Conservation (phyloP, 2,329 filamentous ascomycete genomes). For the Alternaria atra region DNA sequence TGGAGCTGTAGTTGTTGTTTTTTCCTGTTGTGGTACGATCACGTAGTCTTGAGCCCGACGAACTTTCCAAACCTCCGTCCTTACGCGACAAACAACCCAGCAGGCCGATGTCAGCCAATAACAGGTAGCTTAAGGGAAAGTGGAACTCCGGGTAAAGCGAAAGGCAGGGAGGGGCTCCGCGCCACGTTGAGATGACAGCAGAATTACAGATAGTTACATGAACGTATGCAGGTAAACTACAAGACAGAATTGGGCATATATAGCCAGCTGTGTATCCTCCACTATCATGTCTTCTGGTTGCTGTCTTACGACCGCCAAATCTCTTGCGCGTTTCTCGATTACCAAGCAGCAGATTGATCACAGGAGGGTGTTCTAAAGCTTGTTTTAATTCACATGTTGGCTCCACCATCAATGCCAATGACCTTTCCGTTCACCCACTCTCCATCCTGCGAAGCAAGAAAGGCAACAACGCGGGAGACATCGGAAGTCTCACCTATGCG, state of each 20-base stretch:
- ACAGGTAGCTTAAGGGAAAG: neutral
- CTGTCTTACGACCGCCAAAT: neutral
- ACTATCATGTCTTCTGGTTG: neutral
- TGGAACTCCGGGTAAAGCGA: too few relatives aligned
- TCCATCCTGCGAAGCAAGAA: constrained; percentile 44
- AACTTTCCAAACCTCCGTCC: neutral
- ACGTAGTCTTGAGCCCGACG: too few relatives aligned
- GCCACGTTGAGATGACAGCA: too few relatives aligned
- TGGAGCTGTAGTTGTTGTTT: too few relatives aligned
- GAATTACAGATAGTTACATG: too few relatives aligned
- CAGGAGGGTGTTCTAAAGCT: neutral
- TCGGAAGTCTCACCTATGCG: constrained; percentile 56
- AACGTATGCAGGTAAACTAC: too few relatives aligned
- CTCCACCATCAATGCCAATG: constrained; percentile 20
- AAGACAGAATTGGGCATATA: too few relatives aligned
- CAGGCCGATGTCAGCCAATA: neutral
- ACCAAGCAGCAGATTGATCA: neutral
- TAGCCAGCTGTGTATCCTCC: too few relatives aligned
- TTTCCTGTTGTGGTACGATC: too few relatives aligned
- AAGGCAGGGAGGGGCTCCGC: too few relatives aligned
- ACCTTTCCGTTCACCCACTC: constrained; percentile 46
- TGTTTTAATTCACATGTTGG: neutral
- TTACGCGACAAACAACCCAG: neutral
- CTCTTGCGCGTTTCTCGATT: neutral
- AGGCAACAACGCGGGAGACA: constrained; percentile 45